A percentile compares a stretch with the other conserved stretches of the same genome.
phyloP scores from a whole-genome alignment of 805 yeast species.

The Cyberlindnera mississippiensis region DNA sequence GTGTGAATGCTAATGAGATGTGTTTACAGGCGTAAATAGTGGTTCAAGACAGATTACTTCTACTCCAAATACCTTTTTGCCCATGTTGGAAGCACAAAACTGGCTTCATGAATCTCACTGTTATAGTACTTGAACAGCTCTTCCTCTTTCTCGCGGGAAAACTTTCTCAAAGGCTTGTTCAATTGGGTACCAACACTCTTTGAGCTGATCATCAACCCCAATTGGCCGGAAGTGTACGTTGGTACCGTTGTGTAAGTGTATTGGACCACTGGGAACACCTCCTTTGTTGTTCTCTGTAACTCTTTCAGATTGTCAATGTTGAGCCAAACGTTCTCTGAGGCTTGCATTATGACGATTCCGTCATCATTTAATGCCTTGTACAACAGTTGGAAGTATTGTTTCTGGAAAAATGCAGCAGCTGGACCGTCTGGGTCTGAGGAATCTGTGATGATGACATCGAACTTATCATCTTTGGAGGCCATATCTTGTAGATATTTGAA shows the following conservation, averaged over 20 bases:
- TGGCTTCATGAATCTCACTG: conserved; percentile 58
- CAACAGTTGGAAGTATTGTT: conserved; percentile 67
- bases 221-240: conserved; percentile 83
- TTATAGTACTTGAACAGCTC: conserved; percentile 61
- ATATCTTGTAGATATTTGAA: conserved; percentile 61
- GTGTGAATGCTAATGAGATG: background rate
- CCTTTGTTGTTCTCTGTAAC: conserved; percentile 44
- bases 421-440: conserved; percentile 96
- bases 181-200: conserved; percentile 47
- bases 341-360: conserved; percentile 75
- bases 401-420: conserved; percentile 83
- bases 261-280: conserved; percentile 57
- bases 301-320: conserved; percentile 49
- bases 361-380: conserved; percentile 55
- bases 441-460: conserved; percentile 85
- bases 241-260: conserved; percentile 84
- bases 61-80: conserved; percentile 41
- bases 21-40: too few species aligned
- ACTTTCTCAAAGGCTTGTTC: conserved; percentile 46
- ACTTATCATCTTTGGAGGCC: conserved; percentile 40
- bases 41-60: too few species aligned
- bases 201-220: conserved; percentile 72
- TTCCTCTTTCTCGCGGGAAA: conserved; percentile 43
- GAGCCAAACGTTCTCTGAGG: conserved; percentile 67
- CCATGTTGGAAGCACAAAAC: conserved; percentile 80